A percentile compares a stretch with the other conserved stretches of the same genome.
Evolutionary conservation across 2,329 filamentous ascomycete species (phyloP).

Genomic region (Daldinia sp.): DNA sequence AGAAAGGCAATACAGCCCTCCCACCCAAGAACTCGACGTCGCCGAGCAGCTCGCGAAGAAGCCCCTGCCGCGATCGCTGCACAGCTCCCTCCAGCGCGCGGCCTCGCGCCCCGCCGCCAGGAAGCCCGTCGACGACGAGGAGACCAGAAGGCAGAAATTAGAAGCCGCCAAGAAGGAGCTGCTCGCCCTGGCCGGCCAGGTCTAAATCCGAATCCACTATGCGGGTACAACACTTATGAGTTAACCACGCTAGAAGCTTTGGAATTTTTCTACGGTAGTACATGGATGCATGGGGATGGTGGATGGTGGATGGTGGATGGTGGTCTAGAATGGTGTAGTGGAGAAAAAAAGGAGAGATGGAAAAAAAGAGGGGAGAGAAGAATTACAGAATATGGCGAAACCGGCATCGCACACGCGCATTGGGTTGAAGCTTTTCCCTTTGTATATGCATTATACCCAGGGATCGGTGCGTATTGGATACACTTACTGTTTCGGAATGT

Average conservation of each 20-base stretch:
- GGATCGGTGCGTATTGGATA: slow-evolving; percentile 42
- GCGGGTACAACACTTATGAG: no score
- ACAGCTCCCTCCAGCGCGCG: slow-evolving; percentile 48
- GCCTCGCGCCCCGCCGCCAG: slow-evolving; percentile 22
- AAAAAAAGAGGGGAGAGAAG: neutral
- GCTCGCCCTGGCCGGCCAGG: slow-evolving; percentile 50
- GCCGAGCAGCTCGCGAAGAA: slow-evolving; percentile 49
- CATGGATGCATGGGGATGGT: neutral
- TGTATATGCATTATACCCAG: slow-evolving; percentile 43
- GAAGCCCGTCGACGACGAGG: slow-evolving; percentile 47
- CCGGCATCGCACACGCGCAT: slow-evolving; percentile 4
- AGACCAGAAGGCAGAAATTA: slow-evolving; percentile 56
- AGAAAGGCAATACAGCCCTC: slow-evolving; percentile 45
- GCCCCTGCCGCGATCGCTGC: slow-evolving; percentile 48
- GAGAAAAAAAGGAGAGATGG: neutral
- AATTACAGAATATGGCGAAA: slow-evolving; percentile 2
- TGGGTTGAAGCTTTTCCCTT: slow-evolving; percentile 23
- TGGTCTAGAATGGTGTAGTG: neutral
- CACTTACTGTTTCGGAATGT: slow-evolving; percentile 38
- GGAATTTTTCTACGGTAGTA: neutral
- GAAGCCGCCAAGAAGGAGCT: slow-evolving; percentile 63
- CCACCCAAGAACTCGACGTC: slow-evolving; percentile 48
- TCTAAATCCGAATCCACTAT: slow-evolving; percentile 27
- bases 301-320: no score
- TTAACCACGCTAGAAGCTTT: slow-evolving; percentile 3